Conservation (phyloP, 768 basidiomycete genomes). For the Calocera cornea region DNA sequence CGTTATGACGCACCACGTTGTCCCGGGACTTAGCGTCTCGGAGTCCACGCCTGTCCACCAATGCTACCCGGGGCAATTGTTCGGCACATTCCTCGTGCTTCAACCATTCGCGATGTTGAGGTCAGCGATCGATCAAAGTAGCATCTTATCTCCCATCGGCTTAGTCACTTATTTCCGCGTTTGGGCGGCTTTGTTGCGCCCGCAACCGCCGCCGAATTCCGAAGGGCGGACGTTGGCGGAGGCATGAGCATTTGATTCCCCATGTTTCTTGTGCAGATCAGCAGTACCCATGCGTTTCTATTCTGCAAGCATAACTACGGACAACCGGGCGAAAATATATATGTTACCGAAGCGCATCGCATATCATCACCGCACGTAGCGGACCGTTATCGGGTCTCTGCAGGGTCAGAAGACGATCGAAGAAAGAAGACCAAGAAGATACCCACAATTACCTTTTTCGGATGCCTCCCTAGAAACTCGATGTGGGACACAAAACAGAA, state of each 20-base stretch:
- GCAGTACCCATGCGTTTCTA: not conserved
- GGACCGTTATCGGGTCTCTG: slow-evolving; percentile 2
- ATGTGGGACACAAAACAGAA: not conserved
- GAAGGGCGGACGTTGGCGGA: not conserved
- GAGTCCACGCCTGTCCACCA: not conserved
- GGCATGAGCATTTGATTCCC: not conserved
- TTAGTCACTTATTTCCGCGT: not conserved
- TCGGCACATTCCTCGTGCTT: not conserved
- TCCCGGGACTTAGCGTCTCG: not conserved
- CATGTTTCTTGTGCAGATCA: not conserved
- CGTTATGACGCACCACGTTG: not conserved
- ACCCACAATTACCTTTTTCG: not conserved
- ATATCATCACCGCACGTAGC: not conserved
- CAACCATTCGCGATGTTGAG: not conserved
- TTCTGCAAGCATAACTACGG: not conserved
- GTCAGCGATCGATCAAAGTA: not conserved
- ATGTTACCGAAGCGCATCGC: not conserved
- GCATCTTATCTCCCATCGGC: slow-evolving; percentile 1
- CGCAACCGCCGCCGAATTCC: not conserved
- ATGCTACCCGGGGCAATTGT: not conserved
- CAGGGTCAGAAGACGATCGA: not conserved
- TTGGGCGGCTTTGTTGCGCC: not conserved
- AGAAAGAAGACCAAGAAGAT: not conserved
- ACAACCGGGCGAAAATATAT: not conserved
- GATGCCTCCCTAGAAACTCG: not conserved